A percentile compares a stretch with the other conserved stretches of the same genome.
phyloP scores from a whole-genome alignment of 345 rosid species.

The Dovyalis caffra region DNA sequence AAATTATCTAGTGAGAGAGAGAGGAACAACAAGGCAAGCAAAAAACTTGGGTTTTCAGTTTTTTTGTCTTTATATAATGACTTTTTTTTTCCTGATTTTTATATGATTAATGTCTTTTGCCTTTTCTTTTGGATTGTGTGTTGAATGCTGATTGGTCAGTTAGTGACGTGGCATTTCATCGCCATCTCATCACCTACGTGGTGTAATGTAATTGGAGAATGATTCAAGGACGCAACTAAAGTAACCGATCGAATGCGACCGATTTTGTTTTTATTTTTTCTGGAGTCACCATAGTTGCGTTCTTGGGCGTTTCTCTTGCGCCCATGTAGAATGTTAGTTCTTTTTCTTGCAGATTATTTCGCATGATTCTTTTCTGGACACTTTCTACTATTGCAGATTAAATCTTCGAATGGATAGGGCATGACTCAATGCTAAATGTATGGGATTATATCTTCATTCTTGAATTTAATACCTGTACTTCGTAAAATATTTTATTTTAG shows the following conservation, averaged over 20 bases:
- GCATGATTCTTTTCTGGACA: background rate
- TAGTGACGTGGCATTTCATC: background rate
- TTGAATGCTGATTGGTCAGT: background rate
- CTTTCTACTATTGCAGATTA: background rate
- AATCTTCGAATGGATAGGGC: background rate
- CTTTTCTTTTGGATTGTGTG: background rate
- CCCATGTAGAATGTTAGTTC: background rate
- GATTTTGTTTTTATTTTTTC: background rate
- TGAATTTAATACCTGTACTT: background rate
- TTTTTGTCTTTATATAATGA: background rate
- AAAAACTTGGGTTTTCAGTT: background rate
- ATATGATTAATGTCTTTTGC: background rate
- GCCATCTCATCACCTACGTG: constrained; percentile 4
- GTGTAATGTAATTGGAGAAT: background rate
- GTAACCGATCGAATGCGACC: background rate
- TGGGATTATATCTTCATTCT: background rate
- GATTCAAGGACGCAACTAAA: background rate
- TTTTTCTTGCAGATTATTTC: background rate
- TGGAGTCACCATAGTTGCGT: background rate
- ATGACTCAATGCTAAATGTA: background rate
- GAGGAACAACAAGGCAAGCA: background rate
- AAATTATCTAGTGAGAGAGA: background rate
- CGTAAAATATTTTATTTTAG: too few species aligned
- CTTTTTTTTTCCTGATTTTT: background rate
- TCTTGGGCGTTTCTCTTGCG: background rate